Base-by-base conservation (phyloP, 2,329 filamentous ascomycete species). In the Berkeleyomyces rouxiae region DNA sequence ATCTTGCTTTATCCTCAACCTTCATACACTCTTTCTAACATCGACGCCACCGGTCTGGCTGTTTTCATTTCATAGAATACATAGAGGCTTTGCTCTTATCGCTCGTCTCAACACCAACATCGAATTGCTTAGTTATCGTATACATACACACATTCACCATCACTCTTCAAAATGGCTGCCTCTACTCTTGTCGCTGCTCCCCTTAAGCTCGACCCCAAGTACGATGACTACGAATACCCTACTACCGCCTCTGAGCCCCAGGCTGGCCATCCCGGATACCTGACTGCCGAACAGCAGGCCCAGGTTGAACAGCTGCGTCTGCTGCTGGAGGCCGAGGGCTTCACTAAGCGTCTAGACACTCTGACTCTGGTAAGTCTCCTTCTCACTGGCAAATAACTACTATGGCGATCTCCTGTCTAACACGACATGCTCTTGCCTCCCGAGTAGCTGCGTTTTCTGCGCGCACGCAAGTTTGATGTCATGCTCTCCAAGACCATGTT, bases 161-260 rank as follows among this genome's bases (percentile, higher is more conserved):
- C 31, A 43, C 39, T 31, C 36, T 47, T 51, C 63, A 64, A 51
- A 64, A 64, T 64, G 63, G 43, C 63, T 7, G 16, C 49, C 13
- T 31, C 49, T 33, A 33, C 49, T 64, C 63, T 67, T 58, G 49
- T 59, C 42, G 62, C 65, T 9, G 49, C 62, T 44, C 63, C 63
- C 44, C 63, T 83, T 76, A 76, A 82, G 73, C 72, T 90, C 70
- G 85, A 95, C 75, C 81, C 88, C 73, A 96, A 96, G 78, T 95
- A 97, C 79, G 93, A 97, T 77, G 74, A 95, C 78, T 97, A 93
- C 76, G 91, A 96, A 75, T 97, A 83, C 78, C 93, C 93, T 66
- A 89, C 85, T 67, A 86, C 82, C 66, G 83, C 89, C 57, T 82
- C 87, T 62, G 82, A 83, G 68, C 73, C 80, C 57, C 82, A 85